Base-by-base conservation (phyloP, 108 stramenopile species). In the Seminavis robusta region DNA sequence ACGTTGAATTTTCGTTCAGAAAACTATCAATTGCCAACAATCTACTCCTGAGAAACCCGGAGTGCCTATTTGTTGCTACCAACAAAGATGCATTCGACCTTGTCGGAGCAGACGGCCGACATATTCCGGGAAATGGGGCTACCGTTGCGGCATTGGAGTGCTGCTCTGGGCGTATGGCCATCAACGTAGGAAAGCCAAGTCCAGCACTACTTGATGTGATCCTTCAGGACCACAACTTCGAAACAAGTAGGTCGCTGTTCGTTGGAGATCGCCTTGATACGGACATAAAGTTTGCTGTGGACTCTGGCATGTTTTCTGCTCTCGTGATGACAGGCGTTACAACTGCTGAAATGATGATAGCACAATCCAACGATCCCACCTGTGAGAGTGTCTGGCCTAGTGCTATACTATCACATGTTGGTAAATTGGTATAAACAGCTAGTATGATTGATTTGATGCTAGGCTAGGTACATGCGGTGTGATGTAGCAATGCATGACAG, bases 201-300 rank as follows among this genome's bases (percentile, higher is more conserved):
- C 33, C 39, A 7, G 39, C 56, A 1, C 52, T 93, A 37, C 71
- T 83, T 1, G 48, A 71, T 21, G 65, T 88, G 16, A 68, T 89
- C 4, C 13, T 25, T 13, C 33, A 24, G 2, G 23, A 42, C 16
- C 43, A 74, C 44, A 41, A 56, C 19, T 46, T 88, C 11, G 56
- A 81, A 51, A 63, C 54, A 7, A 42, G 61, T 0, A 66, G 84
- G 34, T 76, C 86, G 16, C 52, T 90, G 34, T 77, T 95, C 56
- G 83, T 95, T 31, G 94, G 94, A 0, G 91, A 95, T 69, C 76
- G 94, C n/a, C 74, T 95, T 7, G 89, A 93, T 55, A 95, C 94
- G 0, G 94, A 95, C 59, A 73, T 90, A 31, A 61, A 53, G 59
- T 90, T 92, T 62, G 94, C 83, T 15, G 72, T 71, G 24, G 74